Percentiles rank a stretch among this genome's conserved stretches.
These are phyloP conservation scores for Carex myosuroides DNA, from an alignment of 176 grass and related monocot species.

Conservation along the genomic window DNA sequence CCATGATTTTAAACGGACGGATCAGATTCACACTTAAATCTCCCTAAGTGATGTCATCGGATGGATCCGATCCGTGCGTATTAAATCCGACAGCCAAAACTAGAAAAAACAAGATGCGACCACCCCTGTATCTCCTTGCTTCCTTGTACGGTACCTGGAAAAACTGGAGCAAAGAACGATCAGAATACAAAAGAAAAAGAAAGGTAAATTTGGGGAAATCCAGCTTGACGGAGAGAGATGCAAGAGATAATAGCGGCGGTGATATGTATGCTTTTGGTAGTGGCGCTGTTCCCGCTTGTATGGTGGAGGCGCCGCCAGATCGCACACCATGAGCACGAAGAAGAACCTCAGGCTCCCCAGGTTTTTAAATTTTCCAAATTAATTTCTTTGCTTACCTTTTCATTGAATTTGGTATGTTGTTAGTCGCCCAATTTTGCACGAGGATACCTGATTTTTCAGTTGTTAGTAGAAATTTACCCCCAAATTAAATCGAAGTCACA, in stretches of 20 bases:
- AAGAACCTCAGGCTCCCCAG: slow-evolving; percentile 46
- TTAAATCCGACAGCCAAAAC: neutral
- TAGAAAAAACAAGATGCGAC: neutral
- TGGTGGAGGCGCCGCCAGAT: slow-evolving; percentile 66
- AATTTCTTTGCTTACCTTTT: neutral
- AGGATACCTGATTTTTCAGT: neutral
- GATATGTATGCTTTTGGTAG: slow-evolving; percentile 46
- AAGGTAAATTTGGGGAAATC: neutral
- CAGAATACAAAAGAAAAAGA: neutral
- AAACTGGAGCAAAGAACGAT: neutral
- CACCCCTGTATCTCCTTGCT: too few relatives aligned
- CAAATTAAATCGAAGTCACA: neutral
- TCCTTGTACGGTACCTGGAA: too few relatives aligned
- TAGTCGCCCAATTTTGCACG: neutral
- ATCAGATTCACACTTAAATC: neutral
- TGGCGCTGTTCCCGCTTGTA: slow-evolving; percentile 57
- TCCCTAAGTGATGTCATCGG: neutral
- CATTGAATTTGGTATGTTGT: neutral
- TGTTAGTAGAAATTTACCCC: neutral
- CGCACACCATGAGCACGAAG: slow-evolving; percentile 30
- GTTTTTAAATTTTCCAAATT: slow-evolving; percentile 13
- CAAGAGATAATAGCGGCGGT: slow-evolving; percentile 51
- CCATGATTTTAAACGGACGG: too few relatives aligned
- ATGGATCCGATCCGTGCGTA: neutral
- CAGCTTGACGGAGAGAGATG: slow-evolving; percentile 23